These are phyloP conservation scores for Penicillium occitanis DNA, from an alignment of 2,329 filamentous ascomycete genomes.

Conservation along the genomic window DNA sequence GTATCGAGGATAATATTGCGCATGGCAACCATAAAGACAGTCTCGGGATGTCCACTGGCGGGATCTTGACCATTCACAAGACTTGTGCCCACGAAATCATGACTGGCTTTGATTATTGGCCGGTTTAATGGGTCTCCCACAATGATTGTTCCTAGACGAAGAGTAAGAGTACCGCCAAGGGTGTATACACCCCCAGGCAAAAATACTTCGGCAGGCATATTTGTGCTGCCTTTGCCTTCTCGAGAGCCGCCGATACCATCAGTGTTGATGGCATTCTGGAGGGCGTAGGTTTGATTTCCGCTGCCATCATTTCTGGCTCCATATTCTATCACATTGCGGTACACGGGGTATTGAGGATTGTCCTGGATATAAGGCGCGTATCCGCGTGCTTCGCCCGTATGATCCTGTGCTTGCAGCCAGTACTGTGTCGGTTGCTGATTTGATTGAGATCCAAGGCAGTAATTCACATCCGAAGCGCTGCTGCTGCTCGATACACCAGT, in stretches of 20 bases:
- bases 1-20: conserved; percentile 44
- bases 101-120: conserved; percentile 54
- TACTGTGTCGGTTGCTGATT: conserved; percentile 15
- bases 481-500: not conserved
- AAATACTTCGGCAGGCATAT: conserved; percentile 33
- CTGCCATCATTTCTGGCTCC: conserved; percentile 21
- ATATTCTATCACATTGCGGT: conserved; percentile 23
- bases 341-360: conserved; percentile 22
- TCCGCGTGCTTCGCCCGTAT: conserved; percentile 22
- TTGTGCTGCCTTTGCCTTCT: conserved; percentile 22
- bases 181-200: conserved; percentile 34
- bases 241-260: conserved; percentile 24
- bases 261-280: conserved; percentile 25
- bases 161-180: conserved; percentile 28
- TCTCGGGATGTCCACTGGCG: conserved; percentile 28
- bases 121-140: conserved; percentile 41
- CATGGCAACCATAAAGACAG: conserved; percentile 40
- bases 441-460: not conserved
- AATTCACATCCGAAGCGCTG: not conserved
- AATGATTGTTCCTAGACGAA: conserved; percentile 38
- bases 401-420: conserved; percentile 25
- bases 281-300: conserved; percentile 19
- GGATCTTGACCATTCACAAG: conserved; percentile 53
- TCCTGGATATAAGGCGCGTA: conserved; percentile 23
- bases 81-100: conserved; percentile 54